Percentiles rank a stretch among this genome's conserved stretches.
phyloP scores from a whole-genome alignment of 805 yeast species.

The Wickerhamomyces sydowiorum region DNA sequence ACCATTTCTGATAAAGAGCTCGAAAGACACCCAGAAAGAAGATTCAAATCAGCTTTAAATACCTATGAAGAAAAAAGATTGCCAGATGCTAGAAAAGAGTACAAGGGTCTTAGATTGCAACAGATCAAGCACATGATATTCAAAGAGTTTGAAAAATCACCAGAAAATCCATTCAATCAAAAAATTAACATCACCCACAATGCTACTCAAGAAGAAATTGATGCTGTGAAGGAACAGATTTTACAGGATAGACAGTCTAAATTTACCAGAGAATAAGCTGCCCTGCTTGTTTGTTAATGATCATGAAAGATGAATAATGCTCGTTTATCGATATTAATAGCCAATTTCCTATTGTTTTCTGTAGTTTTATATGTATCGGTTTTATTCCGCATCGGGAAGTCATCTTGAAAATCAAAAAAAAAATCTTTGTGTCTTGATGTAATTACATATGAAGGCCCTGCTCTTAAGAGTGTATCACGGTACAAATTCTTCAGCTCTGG shows the following conservation, averaged over 20 bases:
- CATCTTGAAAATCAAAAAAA: neutral
- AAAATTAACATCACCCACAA: constrained; percentile 53
- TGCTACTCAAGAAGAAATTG: constrained; percentile 50
- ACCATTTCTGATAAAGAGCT: constrained; percentile 57
- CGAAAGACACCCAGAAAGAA: constrained; percentile 85
- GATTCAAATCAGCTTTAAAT: constrained; percentile 74
- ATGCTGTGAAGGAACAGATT: constrained; percentile 40
- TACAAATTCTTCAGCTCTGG: too few relatives aligned
- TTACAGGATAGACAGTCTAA: constrained; percentile 40
- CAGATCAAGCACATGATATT: constrained; percentile 68
- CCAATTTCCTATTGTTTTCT: too few relatives aligned
- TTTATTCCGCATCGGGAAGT: neutral
- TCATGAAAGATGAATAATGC: neutral
- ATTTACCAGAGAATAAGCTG: constrained; percentile 6
- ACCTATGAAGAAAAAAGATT: constrained; percentile 67
- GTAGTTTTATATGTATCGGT: neutral
- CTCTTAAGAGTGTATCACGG: too few relatives aligned
- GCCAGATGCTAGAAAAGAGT: constrained; percentile 68
- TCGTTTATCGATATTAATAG: too few relatives aligned
- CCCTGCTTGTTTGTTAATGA: neutral
- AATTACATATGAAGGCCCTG: too few relatives aligned
- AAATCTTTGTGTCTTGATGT: too few relatives aligned
- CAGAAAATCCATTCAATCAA: constrained; percentile 83
- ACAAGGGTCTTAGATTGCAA: constrained; percentile 74
- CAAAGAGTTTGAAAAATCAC: constrained; percentile 78